Base-by-base conservation (phyloP, 2,329 filamentous ascomycete genomes). In the Graphium sp. region DNA sequence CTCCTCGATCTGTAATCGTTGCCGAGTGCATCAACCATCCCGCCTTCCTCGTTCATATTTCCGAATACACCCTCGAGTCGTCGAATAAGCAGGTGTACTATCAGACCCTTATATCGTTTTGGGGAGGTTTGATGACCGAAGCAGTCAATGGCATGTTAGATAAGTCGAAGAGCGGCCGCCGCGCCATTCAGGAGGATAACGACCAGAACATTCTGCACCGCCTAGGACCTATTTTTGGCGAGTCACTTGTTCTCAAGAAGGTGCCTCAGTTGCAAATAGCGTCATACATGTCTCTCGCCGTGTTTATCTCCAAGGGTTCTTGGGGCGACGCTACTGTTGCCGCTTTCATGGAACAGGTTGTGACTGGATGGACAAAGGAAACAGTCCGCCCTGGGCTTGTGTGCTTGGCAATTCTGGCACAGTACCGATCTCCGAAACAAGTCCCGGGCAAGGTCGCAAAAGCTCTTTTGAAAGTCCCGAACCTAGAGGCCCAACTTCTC, bases 251-350 rank as follows among this genome's bases (percentile, higher is more conserved):
- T 7, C 66, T 87, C 56, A 74, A 74, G 41, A 73, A 77, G 35
- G 73, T 76, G 0, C 69, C 83, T 1, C 81, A 87, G 35, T 58
- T 93, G 23, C 79, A 85, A 38, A 67, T 91, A 34, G 84, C 79
- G 11, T 85, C 80, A 32, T 95, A 93, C 49, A 93, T 94, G 78
- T 73, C 93, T 13, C 66, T 85, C 32, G 72, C 83, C 6, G 73
- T 95, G 27, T 66, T 95, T 35, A 84, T 82, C 6, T 74, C 81
- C 27, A 93, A 93, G 50, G 74, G 78, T 1, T 65, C 69, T 26
- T 62, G 95, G 10, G 71, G 79, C 26, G 84, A 95, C 41, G 67
- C 68, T 32, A 69, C 85, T 3, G 60, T 95, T n/a, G 74, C 80
- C 30, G 74, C 76, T 2, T 65, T 98, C 43, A 92, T 95, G 83